A percentile compares a stretch with the other conserved stretches of the same genome.
These are phyloP conservation scores for Saturnispora gosingensis DNA, from an alignment of 805 yeast species.

Conservation along the genomic window DNA sequence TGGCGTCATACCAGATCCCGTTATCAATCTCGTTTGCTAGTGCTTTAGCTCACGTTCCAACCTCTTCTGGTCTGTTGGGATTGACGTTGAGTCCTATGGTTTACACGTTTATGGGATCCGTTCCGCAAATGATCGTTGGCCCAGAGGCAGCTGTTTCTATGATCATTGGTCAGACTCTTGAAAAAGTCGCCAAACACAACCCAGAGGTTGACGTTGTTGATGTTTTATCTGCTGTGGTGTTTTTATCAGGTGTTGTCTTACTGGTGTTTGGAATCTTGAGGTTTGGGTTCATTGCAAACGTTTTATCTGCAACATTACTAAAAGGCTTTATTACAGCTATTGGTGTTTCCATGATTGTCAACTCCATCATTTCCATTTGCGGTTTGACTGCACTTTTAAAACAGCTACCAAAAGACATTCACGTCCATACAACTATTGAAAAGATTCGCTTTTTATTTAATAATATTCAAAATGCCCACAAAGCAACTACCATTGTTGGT, in stretches of 20 bases:
- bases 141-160: slow-evolving; percentile 86
- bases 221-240: slow-evolving; percentile 58
- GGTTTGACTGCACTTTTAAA: slow-evolving; percentile 48
- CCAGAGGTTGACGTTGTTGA: slow-evolving; percentile 39
- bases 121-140: slow-evolving; percentile 84
- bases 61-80: slow-evolving; percentile 69
- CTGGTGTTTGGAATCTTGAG: slow-evolving; percentile 71
- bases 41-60: slow-evolving; percentile 75
- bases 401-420: slow-evolving; percentile 36
- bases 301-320: slow-evolving; percentile 64
- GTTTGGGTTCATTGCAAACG: slow-evolving; percentile 77
- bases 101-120: slow-evolving; percentile 72
- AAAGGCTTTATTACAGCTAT: slow-evolving; percentile 83
- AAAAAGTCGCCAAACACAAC: slow-evolving; percentile 39
- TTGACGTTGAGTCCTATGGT: slow-evolving; percentile 71
- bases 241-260: slow-evolving; percentile 64
- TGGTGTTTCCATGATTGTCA: slow-evolving; percentile 74
- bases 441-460: slow-evolving; percentile 50
- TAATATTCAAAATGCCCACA: slow-evolving; percentile 41
- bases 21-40: slow-evolving; percentile 74
- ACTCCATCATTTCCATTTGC: slow-evolving; percentile 62
- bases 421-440: slow-evolving; percentile 61
- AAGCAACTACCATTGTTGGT: slow-evolving; percentile 56
- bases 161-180: slow-evolving; percentile 72
- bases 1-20: slow-evolving; percentile 90